Evolutionary conservation across 2,329 filamentous ascomycete genomes (phyloP), one percentile per base, ranked within the genome.

Genomic region (Esteya vermicola): DNA sequence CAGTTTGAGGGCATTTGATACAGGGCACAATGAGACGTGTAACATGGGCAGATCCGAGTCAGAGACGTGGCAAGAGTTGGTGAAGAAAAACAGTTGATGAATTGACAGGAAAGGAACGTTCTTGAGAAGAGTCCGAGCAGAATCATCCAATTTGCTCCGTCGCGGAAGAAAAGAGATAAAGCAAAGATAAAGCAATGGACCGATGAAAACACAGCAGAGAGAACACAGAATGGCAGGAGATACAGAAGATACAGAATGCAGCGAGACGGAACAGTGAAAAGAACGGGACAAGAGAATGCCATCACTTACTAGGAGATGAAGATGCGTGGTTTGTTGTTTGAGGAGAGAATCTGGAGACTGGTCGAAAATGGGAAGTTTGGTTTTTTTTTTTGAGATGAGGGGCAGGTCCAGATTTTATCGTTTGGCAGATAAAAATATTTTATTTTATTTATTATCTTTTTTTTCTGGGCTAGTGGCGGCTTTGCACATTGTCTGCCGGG

Each of bases 341-440:
- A 31, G 36, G 37, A 30, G 31, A 23, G 30, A 33, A 36, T 41
- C 33, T 12, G 28, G 19, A 36, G 27, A 33, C 36, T 35, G 26
- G 33, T 40, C 37, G 39, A 43, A 46, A 41, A 38, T 42, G 41
- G 39, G 43, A 43, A 45, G 41, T 43, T 41, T 30, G 36, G 16
- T 25, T 22, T 28, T 42, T 36, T 34, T 38, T n/a, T n/a, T n/a
- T n/a, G n/a, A n/a, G 40, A 48, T 26, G 42, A 44, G 44, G 46
- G 45, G 46, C 44, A 44, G 21, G 39, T 36, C 42, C 33, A 43
- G 40, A 45, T 45, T 47, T 47, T 43, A 43, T 40, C 38, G 40
- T 32, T 33, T 41, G 40, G 38, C 34, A 30, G n/a, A n/a, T n/a
- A n/a, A n/a, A n/a, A n/a, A 37, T 38, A 43, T 38, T 38, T 39